Base-by-base conservation (phyloP, 352 stramenopile genomes). In the Sclerospora graminicola region DNA sequence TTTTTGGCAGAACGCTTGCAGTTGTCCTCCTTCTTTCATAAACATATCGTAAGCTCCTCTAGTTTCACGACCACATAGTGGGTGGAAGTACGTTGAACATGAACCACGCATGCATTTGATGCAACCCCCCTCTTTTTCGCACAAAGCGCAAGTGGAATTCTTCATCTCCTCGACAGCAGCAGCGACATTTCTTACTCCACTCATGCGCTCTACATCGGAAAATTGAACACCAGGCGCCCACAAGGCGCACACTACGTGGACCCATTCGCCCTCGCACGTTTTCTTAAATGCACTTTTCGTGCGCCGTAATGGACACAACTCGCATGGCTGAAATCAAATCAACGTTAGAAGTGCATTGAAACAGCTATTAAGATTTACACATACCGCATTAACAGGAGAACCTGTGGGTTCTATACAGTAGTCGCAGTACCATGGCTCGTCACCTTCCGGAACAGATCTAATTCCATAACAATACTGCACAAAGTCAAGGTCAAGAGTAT, bases 391-490 rank as follows among this genome's bases (percentile, higher is more conserved):
- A 19, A 44, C 60, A n/a, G 66, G 56, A 13, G 69, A 56, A 5
- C 39, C 54, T 1, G 65, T 45, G 7, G 56, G 43, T 29, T 82
- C 57, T 11, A 66, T 60, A 58, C 82, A 94, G 36, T 68, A 84
- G 41, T 94, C 82, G 49, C 82, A 94, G 33, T 81, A 90, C 82
- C 82, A 94, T 15, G 82, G 82, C 13, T 68, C 63, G 20, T 94
- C 82, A 26, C 78, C 80, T 45, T 89, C 77, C 0, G 82, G 82
- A 1, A 94, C 76, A 31, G 66, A 57, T 9, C 78, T 65, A 40
- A 94, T 92, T 6, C 82, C 82, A 50, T 90, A 94, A 59, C 82
- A 94, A 54, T 88, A 94, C 82, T 91, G 50, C 29, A 49, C 38
- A 46, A 8, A 51, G 44, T 41, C 18, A 53, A 27, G 3, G 34